Evolutionary conservation across 1,284 basidiomycete genomes (phyloP).

Genomic region (Ustilago shanxiensis): DNA sequence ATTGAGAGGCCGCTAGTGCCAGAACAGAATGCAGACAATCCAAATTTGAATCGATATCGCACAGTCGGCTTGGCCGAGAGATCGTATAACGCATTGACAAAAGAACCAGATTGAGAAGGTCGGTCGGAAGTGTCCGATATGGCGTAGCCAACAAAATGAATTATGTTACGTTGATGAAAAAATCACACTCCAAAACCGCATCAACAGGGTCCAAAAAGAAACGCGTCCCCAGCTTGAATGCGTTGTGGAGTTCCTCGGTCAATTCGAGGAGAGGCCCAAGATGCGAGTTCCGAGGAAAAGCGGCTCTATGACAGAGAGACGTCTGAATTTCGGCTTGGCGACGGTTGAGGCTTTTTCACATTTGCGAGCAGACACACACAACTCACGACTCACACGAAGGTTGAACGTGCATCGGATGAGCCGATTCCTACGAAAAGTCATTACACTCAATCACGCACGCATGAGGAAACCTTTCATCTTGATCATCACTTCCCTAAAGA

Average conservation of each 20-base stretch:
- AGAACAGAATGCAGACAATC: too few species aligned
- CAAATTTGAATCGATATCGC: not conserved
- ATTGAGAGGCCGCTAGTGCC: not conserved
- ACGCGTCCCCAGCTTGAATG: not conserved
- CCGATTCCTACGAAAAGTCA: slow-evolving; percentile 10
- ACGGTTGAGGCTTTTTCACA: slow-evolving; percentile 4
- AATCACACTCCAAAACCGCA: not conserved
- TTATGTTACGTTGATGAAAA: not conserved
- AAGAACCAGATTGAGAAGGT: not conserved
- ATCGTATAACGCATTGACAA: not conserved
- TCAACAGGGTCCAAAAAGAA: not conserved
- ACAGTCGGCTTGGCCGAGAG: not conserved
- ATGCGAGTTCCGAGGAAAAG: slow-evolving; percentile 1
- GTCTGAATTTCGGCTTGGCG: slow-evolving; percentile 1
- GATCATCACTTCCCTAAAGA: not conserved
- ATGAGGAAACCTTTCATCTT: not conserved
- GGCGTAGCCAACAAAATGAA: not conserved
- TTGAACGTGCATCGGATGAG: slow-evolving; percentile 9
- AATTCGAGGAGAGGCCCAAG: not conserved
- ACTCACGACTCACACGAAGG: not conserved
- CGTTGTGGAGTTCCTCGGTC: not conserved
- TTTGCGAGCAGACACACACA: not conserved
- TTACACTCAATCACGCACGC: not conserved
- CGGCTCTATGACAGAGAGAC: not conserved
- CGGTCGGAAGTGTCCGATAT: not conserved